phyloP scores from a whole-genome alignment of 768 basidiomycete species.

The Phylloporus sp. region DNA sequence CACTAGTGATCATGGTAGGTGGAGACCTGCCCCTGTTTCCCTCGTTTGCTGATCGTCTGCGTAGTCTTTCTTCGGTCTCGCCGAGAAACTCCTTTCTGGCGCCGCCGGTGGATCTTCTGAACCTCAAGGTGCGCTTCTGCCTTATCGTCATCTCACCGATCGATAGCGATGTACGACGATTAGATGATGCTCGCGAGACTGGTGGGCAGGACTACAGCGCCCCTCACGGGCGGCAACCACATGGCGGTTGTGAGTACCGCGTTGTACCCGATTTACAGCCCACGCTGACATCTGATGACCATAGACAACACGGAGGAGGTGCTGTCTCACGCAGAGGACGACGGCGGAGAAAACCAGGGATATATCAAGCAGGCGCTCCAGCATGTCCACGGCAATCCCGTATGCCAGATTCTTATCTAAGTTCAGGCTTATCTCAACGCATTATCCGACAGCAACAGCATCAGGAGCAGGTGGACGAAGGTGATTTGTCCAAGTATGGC shows the following conservation, averaged over 20 bases:
- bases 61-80: conserved; percentile 60
- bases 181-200: conserved; percentile 49
- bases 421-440: neutral
- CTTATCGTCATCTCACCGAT: neutral
- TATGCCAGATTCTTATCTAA: conserved; percentile 2
- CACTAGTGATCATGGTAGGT: conserved; percentile 25
- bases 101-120: conserved; percentile 31
- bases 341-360: conserved; percentile 5
- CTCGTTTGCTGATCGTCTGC: neutral
- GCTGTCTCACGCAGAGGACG: conserved; percentile 43
- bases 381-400: conserved; percentile 22
- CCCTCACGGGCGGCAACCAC: conserved; percentile 36
- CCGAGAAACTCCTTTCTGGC: conserved; percentile 59
- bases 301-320: conserved; percentile 66
- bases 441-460: conserved; percentile 12
- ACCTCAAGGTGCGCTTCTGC: conserved; percentile 5
- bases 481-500: conserved; percentile 15
- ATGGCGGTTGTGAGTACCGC: conserved; percentile 23
- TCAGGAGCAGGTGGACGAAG: conserved; percentile 8
- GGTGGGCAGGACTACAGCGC: conserved; percentile 64
- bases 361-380: conserved; percentile 16
- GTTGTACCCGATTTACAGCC: conserved; percentile 3
- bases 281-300: conserved; percentile 3
- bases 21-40: no score
- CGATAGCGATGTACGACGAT: conserved; percentile 1